Evolutionary conservation across 495 filamentous ascomycete species (phyloP).

Genomic region (Aspergillus sparsus): DNA sequence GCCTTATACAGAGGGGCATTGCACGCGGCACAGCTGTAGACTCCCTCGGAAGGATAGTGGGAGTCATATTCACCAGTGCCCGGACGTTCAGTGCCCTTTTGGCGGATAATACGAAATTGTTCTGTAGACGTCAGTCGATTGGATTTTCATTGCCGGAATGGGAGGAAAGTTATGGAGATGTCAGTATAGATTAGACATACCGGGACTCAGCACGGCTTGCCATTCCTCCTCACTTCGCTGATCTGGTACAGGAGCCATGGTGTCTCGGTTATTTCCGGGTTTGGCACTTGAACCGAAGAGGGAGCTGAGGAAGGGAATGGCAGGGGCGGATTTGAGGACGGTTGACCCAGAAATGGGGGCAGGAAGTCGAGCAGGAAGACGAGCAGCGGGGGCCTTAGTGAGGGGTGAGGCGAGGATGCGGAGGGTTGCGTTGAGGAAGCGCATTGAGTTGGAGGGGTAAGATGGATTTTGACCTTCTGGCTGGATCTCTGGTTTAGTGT

Average conservation of each 20-base stretch:
- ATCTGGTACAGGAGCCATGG: constrained; percentile 78
- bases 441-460: constrained; percentile 48
- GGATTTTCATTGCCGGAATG: neutral
- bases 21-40: constrained; percentile 87
- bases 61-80: constrained; percentile 83
- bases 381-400: constrained; percentile 24
- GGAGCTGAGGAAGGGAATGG: constrained; percentile 74
- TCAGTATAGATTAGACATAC: constrained; percentile 39
- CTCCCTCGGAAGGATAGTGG: constrained; percentile 70
- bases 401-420: constrained; percentile 47
- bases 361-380: constrained; percentile 30
- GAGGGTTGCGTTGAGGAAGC: constrained; percentile 53
- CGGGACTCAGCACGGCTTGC: constrained; percentile 77
- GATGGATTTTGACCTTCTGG: neutral
- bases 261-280: constrained; percentile 41
- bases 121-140: constrained; percentile 54
- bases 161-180: neutral
- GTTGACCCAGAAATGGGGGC: constrained; percentile 38
- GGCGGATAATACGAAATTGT: constrained; percentile 88
- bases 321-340: constrained; percentile 60
- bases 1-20: constrained; percentile 85
- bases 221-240: constrained; percentile 82
- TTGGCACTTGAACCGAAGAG: constrained; percentile 66
- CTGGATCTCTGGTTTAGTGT: too few species aligned
- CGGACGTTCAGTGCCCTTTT: constrained; percentile 86